These are phyloP conservation scores for Entomortierella chlamydospora DNA, from an alignment of 192 early-diverging fungal genomes.

Conservation along the genomic window DNA sequence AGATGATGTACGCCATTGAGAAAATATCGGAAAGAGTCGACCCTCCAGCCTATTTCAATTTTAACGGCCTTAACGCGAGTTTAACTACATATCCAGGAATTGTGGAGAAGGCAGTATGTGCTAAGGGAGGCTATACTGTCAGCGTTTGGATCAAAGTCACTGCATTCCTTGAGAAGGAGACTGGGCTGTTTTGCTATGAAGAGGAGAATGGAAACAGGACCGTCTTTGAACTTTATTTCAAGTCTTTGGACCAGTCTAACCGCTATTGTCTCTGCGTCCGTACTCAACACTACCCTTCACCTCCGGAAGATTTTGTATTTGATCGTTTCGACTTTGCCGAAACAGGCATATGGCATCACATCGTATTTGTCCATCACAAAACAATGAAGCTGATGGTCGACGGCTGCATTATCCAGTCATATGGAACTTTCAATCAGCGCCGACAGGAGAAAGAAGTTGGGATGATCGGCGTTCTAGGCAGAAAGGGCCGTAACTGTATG, in stretches of 20 bases:
- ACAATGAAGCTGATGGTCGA: slow-evolving; percentile 57
- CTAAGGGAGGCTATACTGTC: slow-evolving; percentile 55
- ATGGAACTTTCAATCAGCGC: slow-evolving; percentile 57
- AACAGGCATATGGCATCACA: slow-evolving; percentile 56
- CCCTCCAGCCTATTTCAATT: slow-evolving; percentile 57
- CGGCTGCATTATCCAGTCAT: slow-evolving; percentile 54
- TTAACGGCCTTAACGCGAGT: slow-evolving; percentile 52
- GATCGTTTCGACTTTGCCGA: slow-evolving; percentile 56
- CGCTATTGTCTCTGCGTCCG: slow-evolving; percentile 56
- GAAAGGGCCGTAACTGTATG: slow-evolving; percentile 40
- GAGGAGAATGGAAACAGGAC: slow-evolving; percentile 52
- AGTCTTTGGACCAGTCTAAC: slow-evolving; percentile 52
- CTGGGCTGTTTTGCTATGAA: slow-evolving; percentile 55
- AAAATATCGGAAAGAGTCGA: slow-evolving; percentile 58
- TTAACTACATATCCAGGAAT: slow-evolving; percentile 45
- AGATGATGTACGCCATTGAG: slow-evolving; percentile 61
- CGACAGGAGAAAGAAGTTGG: slow-evolving; percentile 48
- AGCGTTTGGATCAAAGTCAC: slow-evolving; percentile 59
- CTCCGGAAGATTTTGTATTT: slow-evolving; percentile 57
- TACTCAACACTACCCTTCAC: slow-evolving; percentile 53
- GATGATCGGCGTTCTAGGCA: slow-evolving; percentile 51
- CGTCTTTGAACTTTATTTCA: slow-evolving; percentile 59
- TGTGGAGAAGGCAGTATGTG: slow-evolving; percentile 45
- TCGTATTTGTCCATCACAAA: slow-evolving; percentile 56
- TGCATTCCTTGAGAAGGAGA: slow-evolving; percentile 54